phyloP scores from a whole-genome alignment of 306 rosid species.

The Gastrolobium villosum region DNA sequence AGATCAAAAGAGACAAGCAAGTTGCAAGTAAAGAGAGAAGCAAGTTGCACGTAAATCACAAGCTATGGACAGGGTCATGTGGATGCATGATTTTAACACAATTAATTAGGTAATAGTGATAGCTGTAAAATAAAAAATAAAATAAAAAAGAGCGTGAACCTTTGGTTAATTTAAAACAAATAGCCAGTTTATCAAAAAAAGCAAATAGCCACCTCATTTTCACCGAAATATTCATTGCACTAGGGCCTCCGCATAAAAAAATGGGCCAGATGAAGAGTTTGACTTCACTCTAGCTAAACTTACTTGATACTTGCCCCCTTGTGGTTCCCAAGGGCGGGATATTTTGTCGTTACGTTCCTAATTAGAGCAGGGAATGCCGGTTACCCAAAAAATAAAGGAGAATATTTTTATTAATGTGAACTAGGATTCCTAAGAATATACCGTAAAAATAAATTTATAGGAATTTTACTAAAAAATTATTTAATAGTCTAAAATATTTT shows the following conservation, averaged over 20 bases:
- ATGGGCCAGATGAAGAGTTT: slow-evolving; percentile 41
- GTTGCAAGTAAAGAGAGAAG: slow-evolving; percentile 21
- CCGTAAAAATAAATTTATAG: no score
- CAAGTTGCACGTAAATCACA: slow-evolving; percentile 26
- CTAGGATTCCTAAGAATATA: no score
- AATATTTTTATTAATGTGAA: no score
- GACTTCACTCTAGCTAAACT: slow-evolving; percentile 22
- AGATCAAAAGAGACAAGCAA: slow-evolving; percentile 21
- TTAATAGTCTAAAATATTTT: no score
- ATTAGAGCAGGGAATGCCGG: background rate
- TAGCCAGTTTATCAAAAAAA: no score
- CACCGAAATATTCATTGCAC: slow-evolving; percentile 45
- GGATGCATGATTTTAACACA: slow-evolving; percentile 24
- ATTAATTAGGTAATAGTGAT: background rate
- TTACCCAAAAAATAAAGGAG: background rate
- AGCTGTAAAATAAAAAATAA: background rate
- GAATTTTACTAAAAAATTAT: no score
- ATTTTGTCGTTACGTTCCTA: slow-evolving; percentile 41
- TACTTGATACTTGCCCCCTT: slow-evolving; percentile 44
- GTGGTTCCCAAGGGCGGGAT: slow-evolving; percentile 21
- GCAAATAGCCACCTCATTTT: slow-evolving; percentile 24
- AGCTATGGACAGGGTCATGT: slow-evolving; percentile 28
- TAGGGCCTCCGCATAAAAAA: background rate
- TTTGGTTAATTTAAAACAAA: background rate
- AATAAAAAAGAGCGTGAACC: background rate